Percentiles rank a stretch among this genome's conserved stretches.
These are phyloP conservation scores for Aurifilum marmelostoma DNA, from an alignment of 2,329 filamentous ascomycete genomes.

Conservation along the genomic window DNA sequence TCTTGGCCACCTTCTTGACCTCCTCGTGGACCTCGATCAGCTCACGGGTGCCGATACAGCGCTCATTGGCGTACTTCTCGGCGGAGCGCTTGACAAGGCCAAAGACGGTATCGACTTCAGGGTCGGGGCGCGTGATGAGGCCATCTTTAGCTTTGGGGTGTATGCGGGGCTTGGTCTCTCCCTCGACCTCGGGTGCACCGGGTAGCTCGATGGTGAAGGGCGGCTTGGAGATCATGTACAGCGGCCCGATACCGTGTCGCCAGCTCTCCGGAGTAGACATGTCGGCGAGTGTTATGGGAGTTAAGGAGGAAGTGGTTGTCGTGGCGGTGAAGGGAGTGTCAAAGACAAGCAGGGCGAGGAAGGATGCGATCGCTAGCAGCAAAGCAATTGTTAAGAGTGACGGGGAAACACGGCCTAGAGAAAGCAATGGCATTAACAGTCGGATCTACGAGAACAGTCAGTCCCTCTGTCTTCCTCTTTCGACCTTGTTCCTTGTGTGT, in stretches of 20 bases:
- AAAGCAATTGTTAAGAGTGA: slow-evolving; percentile 15
- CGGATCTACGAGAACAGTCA: background rate
- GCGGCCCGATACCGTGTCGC: slow-evolving; percentile 48
- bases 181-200: slow-evolving; percentile 68
- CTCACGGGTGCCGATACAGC: slow-evolving; percentile 71
- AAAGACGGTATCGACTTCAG: slow-evolving; percentile 75
- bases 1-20: slow-evolving; percentile 87
- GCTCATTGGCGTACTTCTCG: slow-evolving; percentile 62
- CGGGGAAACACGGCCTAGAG: slow-evolving; percentile 9
- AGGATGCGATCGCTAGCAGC: slow-evolving; percentile 18
- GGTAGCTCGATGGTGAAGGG: slow-evolving; percentile 77
- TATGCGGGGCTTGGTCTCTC: slow-evolving; percentile 83
- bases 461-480: background rate
- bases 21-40: slow-evolving; percentile 80
- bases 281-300: slow-evolving; percentile 11
- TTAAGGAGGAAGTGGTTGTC: background rate
- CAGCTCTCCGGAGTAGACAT: slow-evolving; percentile 36
- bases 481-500: background rate
- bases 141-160: slow-evolving; percentile 72
- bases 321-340: background rate
- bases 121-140: slow-evolving; percentile 66
- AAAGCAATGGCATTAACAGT: background rate
- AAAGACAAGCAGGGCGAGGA: slow-evolving; percentile 10
- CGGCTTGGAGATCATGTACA: slow-evolving; percentile 66
- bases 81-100: slow-evolving; percentile 76